Evolutionary conservation across 1,284 basidiomycete genomes (phyloP), one percentile per base, ranked within the genome.

Genomic region (Leccinum pachyderme): DNA sequence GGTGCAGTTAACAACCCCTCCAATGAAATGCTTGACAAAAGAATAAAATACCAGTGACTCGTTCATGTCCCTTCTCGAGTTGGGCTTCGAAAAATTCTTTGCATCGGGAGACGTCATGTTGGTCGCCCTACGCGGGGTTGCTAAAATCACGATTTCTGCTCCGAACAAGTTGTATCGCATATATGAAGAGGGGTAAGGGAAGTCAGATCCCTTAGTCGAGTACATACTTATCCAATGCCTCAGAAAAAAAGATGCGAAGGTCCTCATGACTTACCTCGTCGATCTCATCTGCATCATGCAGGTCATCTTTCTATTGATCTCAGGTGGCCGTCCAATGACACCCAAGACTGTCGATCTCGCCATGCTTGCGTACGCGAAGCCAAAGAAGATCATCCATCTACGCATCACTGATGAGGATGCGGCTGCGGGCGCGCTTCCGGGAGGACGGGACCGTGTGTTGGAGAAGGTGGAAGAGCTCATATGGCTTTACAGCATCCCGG

Each of bases 241-340:
- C 11, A 64, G 64, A 5, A 46, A 41, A 13, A 33, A 24, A 7
- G 56, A 50, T 12, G 54, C 60, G 12, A 56, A 53, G 31, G 27
- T 47, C 7, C 35, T 71, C n/a, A 71, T 68, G 58, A 43, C 32
- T 18, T 68, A 59, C 49, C 64, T 39, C 11, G 37, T 39, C 37
- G 37, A 39, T 39, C 37, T 39, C 37, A 39, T 12, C 37, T 39
- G 3, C 31, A 41, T 68, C 46, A 61, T 69, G 64, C 57, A 69
- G 39, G 25, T 28, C 13, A 24, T 66, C 18, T 66, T 64, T 45
- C 33, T 63, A 24, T 9, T 61, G 5, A 24, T 47, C 0, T 27
- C 49, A 0, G 29, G 46, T 2, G 27, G 24, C 6, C 39, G 0
- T 0, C 18, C 5, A 1, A n/a, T 62, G 6, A 56, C 45, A 4